Base-by-base conservation (phyloP, 2,329 filamentous ascomycete species). In the Sporothrix globosa region DNA sequence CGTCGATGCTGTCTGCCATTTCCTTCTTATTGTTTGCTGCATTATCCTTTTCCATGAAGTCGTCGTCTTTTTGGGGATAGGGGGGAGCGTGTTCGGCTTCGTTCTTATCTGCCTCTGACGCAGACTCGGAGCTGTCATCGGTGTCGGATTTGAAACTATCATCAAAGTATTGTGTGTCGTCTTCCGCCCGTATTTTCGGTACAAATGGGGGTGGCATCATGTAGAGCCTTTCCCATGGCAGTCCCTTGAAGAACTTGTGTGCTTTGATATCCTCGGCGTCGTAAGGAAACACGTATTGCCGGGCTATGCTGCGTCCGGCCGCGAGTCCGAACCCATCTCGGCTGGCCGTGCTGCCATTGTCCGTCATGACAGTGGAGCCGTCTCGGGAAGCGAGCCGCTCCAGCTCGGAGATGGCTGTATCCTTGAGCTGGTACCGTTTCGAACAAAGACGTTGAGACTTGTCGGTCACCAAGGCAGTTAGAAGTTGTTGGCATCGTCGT, bases 131-230 rank as follows among this genome's bases (percentile, higher is more conserved):
- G 24, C 66, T 72, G 17, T 72, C 71, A 19, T 67, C 75, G 52
- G 76, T 76, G 75, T 91, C 89, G 46, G 86, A 88, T 67, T 90
- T 84, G 50, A 92, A 88, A 53, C 92, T 88, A 66, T 93, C 90
- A 71, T 97, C 92, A 77, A 98, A 98, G 78, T 97, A 98, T 76
- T 91, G 92, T 0, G 93, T 96, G 77, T 94, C 91, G 67, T 91
- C 90, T 73, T 85, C 82, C 41, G 83, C 82, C 52, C 83, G 83
- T 30, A 97, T 89, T 11, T 88, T 85, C 0, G 95, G 95, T 0
- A 96, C 83, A 76, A 96, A 95, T 0, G 94, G 94, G 0, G 95
- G 94, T 10, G 83, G 82, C 69, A 88, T 85, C 46, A 86, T 80
- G 76, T 96, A 91, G 19, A 97, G 80, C 0, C 86, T 86, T 17